Base-by-base conservation (phyloP, 805 yeast species). In the Lachancea kluyveri region DNA sequence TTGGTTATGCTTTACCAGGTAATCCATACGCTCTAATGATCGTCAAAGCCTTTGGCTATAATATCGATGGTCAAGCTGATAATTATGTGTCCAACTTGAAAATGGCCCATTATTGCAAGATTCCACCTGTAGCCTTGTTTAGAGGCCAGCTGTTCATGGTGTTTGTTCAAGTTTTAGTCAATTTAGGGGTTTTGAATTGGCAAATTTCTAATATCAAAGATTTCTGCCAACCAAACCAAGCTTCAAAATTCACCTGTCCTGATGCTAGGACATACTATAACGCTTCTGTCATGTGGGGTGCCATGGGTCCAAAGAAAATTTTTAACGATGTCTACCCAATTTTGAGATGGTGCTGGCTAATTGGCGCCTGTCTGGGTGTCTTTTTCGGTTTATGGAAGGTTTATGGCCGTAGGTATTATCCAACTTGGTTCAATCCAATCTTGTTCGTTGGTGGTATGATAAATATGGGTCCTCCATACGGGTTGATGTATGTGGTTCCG, bases 61-160 rank as follows among this genome's bases (percentile, higher is more conserved):
- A 74, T 46, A 72, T 76, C 40, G 79, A 74, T 47, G 70, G 70
- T 17, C 83, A 77, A 54, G 81, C 84, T 8, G 74, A 76, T 39
- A 68, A 63, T 46, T 79, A 71, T 50, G 69, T 75, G 30, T 66
- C 72, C 46, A 74, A 73, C 44, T 66, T 64, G 43, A 74, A 73
- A 46, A 53, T 67, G 59, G 78, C 70, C 0, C 82, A 75, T 51
- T 76, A 76, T 47, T 54, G 70, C 15, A 74, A 72, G 39, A 57
- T 76, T 15, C 75, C 81, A 2, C 82, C 82, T 8, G 59, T 71
- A 45, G 69, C 81, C 0, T 53, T 74, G 19, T 76, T 75, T 59
- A 61, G 74, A 43, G 67, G 60, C 21, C 73, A 56, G 42, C 44
- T 62, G 33, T 43, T 54, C 24, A 62, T 54, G 35, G 52, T 59